Evolutionary conservation across 495 filamentous ascomycete genomes (phyloP).

Genomic region (Penicillium bovifimosum): DNA sequence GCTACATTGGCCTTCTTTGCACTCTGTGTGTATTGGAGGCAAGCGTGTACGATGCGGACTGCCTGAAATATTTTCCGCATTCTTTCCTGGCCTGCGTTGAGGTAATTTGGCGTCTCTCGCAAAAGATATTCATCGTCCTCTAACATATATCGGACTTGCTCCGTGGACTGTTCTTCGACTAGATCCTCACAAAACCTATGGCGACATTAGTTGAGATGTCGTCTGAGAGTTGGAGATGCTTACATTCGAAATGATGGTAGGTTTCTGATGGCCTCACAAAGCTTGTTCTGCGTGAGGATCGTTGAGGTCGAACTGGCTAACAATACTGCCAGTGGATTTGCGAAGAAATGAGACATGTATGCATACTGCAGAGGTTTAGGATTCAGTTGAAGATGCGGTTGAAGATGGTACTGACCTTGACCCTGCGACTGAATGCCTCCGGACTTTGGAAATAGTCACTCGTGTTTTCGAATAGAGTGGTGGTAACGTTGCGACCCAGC

Average conservation of each 20-base stretch:
- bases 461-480: slow-evolving; percentile 66
- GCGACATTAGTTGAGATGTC: background rate
- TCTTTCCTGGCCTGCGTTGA: slow-evolving; percentile 34
- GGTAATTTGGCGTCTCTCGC: slow-evolving; percentile 26
- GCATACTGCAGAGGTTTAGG: slow-evolving; percentile 56
- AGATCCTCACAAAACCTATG: slow-evolving; percentile 42
- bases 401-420: slow-evolving; percentile 58
- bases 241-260: slow-evolving; percentile 73
- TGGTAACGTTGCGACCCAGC: slow-evolving; percentile 62
- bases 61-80: slow-evolving; percentile 43
- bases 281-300: slow-evolving; percentile 39
- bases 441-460: slow-evolving; percentile 81
- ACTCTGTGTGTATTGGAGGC: slow-evolving; percentile 38
- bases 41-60: slow-evolving; percentile 40
- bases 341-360: slow-evolving; percentile 95
- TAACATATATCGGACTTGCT: slow-evolving; percentile 43
- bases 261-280: slow-evolving; percentile 71
- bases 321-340: slow-evolving; percentile 76
- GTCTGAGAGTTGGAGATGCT: background rate
- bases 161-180: slow-evolving; percentile 35
- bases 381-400: background rate
- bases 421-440: slow-evolving; percentile 68
- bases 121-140: slow-evolving; percentile 46
- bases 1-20: slow-evolving; percentile 38
- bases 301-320: slow-evolving; percentile 34